Evolutionary conservation across 2,329 filamentous ascomycete genomes (phyloP), one percentile per base, ranked within the genome.

Genomic region (Calonectria pteridis): DNA sequence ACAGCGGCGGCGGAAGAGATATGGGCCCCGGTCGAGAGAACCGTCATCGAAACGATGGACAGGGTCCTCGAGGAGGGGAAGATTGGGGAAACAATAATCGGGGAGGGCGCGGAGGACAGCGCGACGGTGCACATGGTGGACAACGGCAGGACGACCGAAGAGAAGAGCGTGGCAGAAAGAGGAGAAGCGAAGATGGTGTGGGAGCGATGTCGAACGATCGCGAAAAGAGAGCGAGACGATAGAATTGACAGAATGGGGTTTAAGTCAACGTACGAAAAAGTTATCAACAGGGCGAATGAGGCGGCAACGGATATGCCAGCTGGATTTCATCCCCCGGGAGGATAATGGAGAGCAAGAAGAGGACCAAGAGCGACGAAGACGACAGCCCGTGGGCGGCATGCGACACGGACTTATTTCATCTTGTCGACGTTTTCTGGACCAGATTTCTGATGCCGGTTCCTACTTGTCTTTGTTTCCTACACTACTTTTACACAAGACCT

Each of bases 221-320:
- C 72, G 89, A 91, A 74, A 91, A 91, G 85, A 86, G 90, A 81
- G 86, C 84, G 75, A 86, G 90, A 82, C 87, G 87, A 78, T 90
- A 86, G 81, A 70, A 64, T 62, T 59, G 66, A 73, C 67, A 65
- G 59, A 33, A 65, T 68, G 51, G 31, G 63, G 59, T 70, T 71
- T 62, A 7, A 29, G 74, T 76, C 74, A 69, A 75, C 31, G 66
- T 72, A 72, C 55, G 71, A 72, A 76, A 73, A 71, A 73, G 68
- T 74, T 28, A 23, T 28, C 35, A 40, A 46, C 43, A 29, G 20
- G 58, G 46, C 28, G 43, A 23, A 69, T 55, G 50, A 46, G 51
- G n/a, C 40, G 68, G 73, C 66, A 28, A 28, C 40, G 29, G 40
- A 67, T 37, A 14, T 43, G 65, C 33, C 46, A 20, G n/a, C 46